Percentiles rank a stretch among this genome's conserved stretches.
phyloP scores from a whole-genome alignment of 768 basidiomycete genomes.

The Lentinula sp. region DNA sequence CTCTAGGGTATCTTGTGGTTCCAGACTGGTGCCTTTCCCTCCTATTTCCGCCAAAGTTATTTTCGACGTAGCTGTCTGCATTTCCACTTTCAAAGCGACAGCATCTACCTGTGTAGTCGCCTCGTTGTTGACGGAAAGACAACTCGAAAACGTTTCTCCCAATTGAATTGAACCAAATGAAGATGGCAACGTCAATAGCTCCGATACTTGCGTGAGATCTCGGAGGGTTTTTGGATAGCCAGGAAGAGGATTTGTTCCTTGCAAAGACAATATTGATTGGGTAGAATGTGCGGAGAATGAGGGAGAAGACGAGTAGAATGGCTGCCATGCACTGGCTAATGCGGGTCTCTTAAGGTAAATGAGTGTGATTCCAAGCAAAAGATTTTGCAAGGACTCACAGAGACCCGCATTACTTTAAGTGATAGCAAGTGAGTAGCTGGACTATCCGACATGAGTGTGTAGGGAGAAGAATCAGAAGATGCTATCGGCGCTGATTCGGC shows the following conservation, averaged over 20 bases:
- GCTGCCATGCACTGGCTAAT: conserved; percentile 74
- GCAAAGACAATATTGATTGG: conserved; percentile 69
- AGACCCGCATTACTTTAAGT: conserved; percentile 84
- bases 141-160: conserved; percentile 83
- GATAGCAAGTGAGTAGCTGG: conserved; percentile 58
- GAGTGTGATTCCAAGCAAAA: neutral
- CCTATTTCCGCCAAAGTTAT: conserved; percentile 58
- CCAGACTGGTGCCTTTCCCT: conserved; percentile 40
- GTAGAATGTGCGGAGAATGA: conserved; percentile 74
- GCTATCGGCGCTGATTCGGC: too few species aligned
- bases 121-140: conserved; percentile 80
- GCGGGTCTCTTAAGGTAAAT: conserved; percentile 53
- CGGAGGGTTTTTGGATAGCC: conserved; percentile 81
- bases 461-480: too few species aligned
- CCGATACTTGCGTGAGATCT: conserved; percentile 73
- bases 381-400: conserved; percentile 42
- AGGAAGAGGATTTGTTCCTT: conserved; percentile 61
- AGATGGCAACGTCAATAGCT: conserved; percentile 74
- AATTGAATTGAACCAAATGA: conserved; percentile 85
- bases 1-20: conserved; percentile 57
- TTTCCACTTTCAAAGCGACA: conserved; percentile 68
- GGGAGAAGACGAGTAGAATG: conserved; percentile 80
- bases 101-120: conserved; percentile 55
- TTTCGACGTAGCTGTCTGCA: conserved; percentile 77
- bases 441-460: conserved; percentile 31